Percentiles rank a stretch among this genome's conserved stretches.
Conservation (phyloP, 768 basidiomycete species). For the Suillus hirtellus region DNA sequence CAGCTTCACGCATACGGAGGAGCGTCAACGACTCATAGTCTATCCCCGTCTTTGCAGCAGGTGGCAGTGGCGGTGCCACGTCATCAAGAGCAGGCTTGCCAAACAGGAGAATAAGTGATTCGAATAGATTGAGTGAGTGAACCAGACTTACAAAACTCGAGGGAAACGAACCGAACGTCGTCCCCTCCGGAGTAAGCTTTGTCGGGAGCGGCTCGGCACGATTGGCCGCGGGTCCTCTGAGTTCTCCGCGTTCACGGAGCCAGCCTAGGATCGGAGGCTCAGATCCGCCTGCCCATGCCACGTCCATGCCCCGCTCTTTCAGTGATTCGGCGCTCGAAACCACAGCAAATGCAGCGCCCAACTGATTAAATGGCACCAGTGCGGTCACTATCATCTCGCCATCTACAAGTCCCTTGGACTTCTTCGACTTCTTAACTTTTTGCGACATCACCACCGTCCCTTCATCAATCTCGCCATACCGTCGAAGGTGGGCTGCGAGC, state of each 20-base stretch:
- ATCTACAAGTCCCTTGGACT: conserved; percentile 38
- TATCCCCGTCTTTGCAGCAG: conserved; percentile 42
- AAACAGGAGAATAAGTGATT: background rate
- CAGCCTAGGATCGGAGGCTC: conserved; percentile 74
- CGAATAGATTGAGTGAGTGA: conserved; percentile 11
- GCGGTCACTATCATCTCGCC: conserved; percentile 62
- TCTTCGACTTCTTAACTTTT: conserved; percentile 49
- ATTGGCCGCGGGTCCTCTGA: conserved; percentile 34
- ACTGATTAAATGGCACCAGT: conserved; percentile 73
- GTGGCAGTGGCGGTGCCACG: conserved; percentile 19
- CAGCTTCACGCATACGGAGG: conserved; percentile 79
- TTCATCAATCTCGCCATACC: conserved; percentile 64
- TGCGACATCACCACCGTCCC: conserved; percentile 68
- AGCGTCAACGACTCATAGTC: conserved; percentile 82
- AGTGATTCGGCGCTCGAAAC: conserved; percentile 59
- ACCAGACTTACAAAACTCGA: conserved; percentile 39
- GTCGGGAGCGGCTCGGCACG: conserved; percentile 26
- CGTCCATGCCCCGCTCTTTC: conserved; percentile 63
- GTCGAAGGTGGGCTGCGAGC: conserved; percentile 44
- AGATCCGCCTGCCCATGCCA: conserved; percentile 67
- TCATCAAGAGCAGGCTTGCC: background rate
- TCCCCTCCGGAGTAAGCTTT: conserved; percentile 12
- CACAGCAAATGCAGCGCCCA: conserved; percentile 74
- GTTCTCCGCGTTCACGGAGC: conserved; percentile 71
- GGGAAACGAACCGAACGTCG: conserved; percentile 65